Evolutionary conservation across 176 grass and related monocot genomes (phyloP).

Genomic region (Elymus sibiricus): DNA sequence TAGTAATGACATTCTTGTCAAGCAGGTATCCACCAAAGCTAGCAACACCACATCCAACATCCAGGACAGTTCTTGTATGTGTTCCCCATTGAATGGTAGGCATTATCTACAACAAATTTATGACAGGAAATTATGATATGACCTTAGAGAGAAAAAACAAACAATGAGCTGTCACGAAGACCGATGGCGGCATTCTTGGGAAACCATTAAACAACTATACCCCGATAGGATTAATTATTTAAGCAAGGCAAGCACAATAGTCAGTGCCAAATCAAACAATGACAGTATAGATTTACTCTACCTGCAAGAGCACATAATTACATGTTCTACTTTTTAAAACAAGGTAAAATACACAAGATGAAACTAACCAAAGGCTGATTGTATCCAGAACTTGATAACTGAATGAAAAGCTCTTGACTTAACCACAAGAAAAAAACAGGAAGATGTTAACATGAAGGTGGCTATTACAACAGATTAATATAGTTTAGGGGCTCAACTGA

Average conservation of each 20-base stretch:
- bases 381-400: background rate
- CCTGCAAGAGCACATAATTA: background rate
- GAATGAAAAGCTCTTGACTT: background rate
- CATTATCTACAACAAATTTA: constrained; percentile 51
- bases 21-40: constrained; percentile 90
- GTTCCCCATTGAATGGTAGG: constrained; percentile 62
- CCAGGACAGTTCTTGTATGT: constrained; percentile 68
- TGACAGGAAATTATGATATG: constrained; percentile 21
- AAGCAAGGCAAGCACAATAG: background rate
- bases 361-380: background rate
- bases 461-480: background rate
- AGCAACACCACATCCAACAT: constrained; percentile 97
- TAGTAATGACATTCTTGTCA: constrained; percentile 79
- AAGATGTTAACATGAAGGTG: background rate
- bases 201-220: background rate
- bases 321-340: background rate
- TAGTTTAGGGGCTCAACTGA: background rate
- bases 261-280: background rate
- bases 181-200: background rate
- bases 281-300: background rate
- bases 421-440: background rate
- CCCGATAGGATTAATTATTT: background rate
- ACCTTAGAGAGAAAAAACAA: background rate
- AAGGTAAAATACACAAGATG: background rate
- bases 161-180: background rate